phyloP scores from a whole-genome alignment of 495 filamentous ascomycete species.

The Penicillium riverlandense region DNA sequence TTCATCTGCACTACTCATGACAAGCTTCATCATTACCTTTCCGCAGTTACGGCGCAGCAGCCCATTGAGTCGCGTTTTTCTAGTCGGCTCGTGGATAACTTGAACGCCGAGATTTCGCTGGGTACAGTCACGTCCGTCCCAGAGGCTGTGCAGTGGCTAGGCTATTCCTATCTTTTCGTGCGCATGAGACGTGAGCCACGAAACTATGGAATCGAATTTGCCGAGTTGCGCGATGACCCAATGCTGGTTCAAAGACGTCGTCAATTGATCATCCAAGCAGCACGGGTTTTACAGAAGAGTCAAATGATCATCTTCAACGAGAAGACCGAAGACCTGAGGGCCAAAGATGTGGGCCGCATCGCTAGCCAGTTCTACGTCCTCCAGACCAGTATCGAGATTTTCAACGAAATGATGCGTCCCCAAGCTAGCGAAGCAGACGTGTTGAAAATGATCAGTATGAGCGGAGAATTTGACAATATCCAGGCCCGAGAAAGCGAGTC shows the following conservation, averaged over 20 bases:
- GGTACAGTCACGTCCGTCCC: conserved; percentile 93
- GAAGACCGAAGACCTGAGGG: conserved; percentile 76
- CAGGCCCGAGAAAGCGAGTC: conserved; percentile 83
- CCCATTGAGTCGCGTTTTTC: conserved; percentile 95
- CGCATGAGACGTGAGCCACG: conserved; percentile 90
- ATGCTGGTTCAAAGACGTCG: conserved; percentile 73
- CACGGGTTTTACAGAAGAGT: conserved; percentile 73
- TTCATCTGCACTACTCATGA: conserved; percentile 95
- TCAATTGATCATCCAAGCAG: conserved; percentile 80
- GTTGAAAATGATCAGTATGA: conserved; percentile 89
- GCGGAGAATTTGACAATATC: conserved; percentile 95
- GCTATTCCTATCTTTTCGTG: conserved; percentile 95
- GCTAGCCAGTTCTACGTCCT: conserved; percentile 96
- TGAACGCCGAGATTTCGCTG: conserved; percentile 91
- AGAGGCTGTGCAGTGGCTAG: conserved; percentile 93
- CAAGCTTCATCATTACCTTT: conserved; percentile 85
- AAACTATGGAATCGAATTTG: conserved; percentile 91
- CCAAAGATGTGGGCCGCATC: conserved; percentile 93
- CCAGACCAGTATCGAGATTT: conserved; percentile 87
- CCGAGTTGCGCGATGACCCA: conserved; percentile 83
- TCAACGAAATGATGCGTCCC: conserved; percentile 85
- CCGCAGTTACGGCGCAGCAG: conserved; percentile 88
- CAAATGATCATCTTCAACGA: conserved; percentile 99
- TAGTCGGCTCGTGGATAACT: conserved; percentile 83
- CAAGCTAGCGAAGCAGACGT: conserved; percentile 80